Evolutionary conservation across 768 basidiomycete genomes (phyloP).

Genomic region (Cyclocybe cylindracea): DNA sequence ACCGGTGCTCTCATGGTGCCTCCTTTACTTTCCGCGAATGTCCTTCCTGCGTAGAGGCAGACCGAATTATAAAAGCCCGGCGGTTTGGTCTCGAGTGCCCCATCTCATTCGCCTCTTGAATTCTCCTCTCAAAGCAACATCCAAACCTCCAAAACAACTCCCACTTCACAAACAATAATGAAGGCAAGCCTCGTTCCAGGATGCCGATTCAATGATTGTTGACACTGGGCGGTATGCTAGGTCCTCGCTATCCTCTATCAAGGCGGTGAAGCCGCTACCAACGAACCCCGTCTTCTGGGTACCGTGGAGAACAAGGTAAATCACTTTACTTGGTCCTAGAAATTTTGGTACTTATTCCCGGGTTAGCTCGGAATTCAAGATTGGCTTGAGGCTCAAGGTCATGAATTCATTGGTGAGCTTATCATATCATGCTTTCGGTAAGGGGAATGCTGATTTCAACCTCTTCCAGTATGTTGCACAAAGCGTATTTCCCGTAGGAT

Average conservation of each 20-base stretch:
- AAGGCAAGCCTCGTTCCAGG: slow-evolving; percentile 12
- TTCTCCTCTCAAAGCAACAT: neutral
- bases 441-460: neutral
- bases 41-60: slow-evolving; percentile 6
- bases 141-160: neutral
- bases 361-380: slow-evolving; percentile 67
- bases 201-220: slow-evolving; percentile 2
- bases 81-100: neutral
- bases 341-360: slow-evolving; percentile 4
- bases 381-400: slow-evolving; percentile 72
- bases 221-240: slow-evolving; percentile 31
- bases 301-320: slow-evolving; percentile 77
- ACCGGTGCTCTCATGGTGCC: slow-evolving; percentile 17
- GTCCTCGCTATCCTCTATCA: slow-evolving; percentile 76
- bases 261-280: slow-evolving; percentile 62
- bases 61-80: slow-evolving; percentile 20
- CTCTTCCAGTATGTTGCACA: slow-evolving; percentile 1
- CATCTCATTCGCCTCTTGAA: neutral
- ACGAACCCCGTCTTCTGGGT: slow-evolving; percentile 77
- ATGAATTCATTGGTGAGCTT: slow-evolving; percentile 68
- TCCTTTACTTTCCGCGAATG: slow-evolving; percentile 6
- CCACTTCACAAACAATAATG: slow-evolving; percentile 13
- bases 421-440: too few relatives aligned
- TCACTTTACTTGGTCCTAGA: neutral
- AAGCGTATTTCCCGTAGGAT: neutral